A percentile compares a stretch with the other conserved stretches of the same genome.
Conservation (phyloP, 2,329 filamentous ascomycete species). For the Colletotrichum sp. region DNA sequence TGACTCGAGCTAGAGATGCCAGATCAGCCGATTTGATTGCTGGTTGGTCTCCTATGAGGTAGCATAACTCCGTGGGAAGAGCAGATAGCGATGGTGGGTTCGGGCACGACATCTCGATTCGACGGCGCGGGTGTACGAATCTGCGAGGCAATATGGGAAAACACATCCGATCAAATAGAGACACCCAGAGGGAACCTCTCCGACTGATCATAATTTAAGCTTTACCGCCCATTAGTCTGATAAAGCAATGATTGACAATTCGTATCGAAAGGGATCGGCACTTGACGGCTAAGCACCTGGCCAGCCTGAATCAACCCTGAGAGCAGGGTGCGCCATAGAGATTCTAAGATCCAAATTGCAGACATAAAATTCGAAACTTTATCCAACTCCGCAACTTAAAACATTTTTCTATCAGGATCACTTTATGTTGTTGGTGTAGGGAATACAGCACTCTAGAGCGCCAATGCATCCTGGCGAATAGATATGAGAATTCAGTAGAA, state of each 20-base stretch:
- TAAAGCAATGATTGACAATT: background rate
- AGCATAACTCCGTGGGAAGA: background rate
- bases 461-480: background rate
- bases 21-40: background rate
- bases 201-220: fast-evolving
- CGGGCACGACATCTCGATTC: background rate
- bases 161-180: background rate
- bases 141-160: background rate
- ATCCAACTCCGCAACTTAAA: background rate
- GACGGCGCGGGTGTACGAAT: background rate
- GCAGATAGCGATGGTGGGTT: background rate
- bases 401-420: background rate
- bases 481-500: background rate
- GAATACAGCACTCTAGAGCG: background rate
- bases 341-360: no score
- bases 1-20: background rate
- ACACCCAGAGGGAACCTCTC: background rate
- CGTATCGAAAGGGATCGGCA: no score
- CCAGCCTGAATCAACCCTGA: background rate
- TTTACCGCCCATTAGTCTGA: background rate
- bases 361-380: no score
- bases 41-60: background rate
- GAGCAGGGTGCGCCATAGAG: no score
- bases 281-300: background rate
- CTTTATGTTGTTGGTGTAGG: background rate